These are phyloP conservation scores for Boletus barrowsii DNA, from an alignment of 768 basidiomycete genomes.

Conservation along the genomic window DNA sequence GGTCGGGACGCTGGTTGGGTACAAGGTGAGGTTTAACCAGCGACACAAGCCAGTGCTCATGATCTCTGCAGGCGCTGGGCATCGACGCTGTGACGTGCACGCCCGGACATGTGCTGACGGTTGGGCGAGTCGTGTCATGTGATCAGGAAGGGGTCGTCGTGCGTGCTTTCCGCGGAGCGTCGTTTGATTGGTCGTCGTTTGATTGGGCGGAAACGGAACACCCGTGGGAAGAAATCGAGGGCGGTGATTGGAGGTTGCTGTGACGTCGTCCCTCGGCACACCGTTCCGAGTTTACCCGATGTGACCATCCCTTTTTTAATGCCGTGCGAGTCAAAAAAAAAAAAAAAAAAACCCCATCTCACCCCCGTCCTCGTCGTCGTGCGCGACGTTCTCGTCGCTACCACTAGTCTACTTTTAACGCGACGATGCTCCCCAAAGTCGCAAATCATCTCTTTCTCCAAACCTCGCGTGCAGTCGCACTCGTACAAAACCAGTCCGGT, in stretches of 20 bases:
- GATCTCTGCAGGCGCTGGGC: slow-evolving; percentile 45
- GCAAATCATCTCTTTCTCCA: slow-evolving; percentile 75
- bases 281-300: slow-evolving; percentile 22
- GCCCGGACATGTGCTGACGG: slow-evolving; percentile 54
- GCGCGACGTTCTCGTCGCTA: background rate
- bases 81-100: slow-evolving; percentile 58
- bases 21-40: slow-evolving; percentile 41
- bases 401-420: background rate
- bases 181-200: slow-evolving; percentile 34
- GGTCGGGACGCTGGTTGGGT: slow-evolving; percentile 39
- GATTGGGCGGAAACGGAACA: slow-evolving; percentile 22
- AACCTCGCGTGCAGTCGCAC: slow-evolving; percentile 71
- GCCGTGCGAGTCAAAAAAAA: background rate
- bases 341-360: background rate
- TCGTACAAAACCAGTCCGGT: slow-evolving; percentile 67
- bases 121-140: slow-evolving; percentile 38
- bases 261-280: slow-evolving; percentile 14
- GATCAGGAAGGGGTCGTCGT: slow-evolving; percentile 15
- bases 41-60: background rate
- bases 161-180: slow-evolving; percentile 18
- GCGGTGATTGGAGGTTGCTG: slow-evolving; percentile 30
- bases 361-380: background rate
- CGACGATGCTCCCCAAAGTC: slow-evolving; percentile 76
- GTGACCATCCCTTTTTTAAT: slow-evolving; percentile 11
- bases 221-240: slow-evolving; percentile 28